phyloP scores from a whole-genome alignment of 2,329 filamentous ascomycete genomes.

The Fusarium sp. region DNA sequence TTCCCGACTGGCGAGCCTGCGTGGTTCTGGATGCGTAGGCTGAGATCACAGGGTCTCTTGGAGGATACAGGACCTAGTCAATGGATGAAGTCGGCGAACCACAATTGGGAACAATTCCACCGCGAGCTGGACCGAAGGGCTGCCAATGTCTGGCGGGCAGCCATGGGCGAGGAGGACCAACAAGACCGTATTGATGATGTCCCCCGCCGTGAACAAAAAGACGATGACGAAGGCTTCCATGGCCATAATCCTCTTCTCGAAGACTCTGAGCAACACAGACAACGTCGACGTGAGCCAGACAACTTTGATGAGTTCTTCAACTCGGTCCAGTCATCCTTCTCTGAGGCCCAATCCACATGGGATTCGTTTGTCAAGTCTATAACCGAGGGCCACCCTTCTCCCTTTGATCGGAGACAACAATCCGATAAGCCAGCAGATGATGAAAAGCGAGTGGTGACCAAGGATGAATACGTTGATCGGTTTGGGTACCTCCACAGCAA shows the following conservation, averaged over 20 bases:
- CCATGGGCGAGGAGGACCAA: constrained; percentile 23
- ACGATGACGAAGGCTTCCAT: constrained; percentile 23
- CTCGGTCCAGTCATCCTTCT: constrained; percentile 49
- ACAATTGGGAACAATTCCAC: constrained; percentile 46
- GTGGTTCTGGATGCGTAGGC: constrained; percentile 52
- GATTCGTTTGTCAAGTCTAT: constrained; percentile 52
- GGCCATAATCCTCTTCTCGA: constrained; percentile 13
- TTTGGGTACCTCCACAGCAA: constrained; percentile 55
- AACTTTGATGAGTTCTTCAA: constrained; percentile 55
- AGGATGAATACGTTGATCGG: constrained; percentile 54
- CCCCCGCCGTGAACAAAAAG: constrained; percentile 16
- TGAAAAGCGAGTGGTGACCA: constrained; percentile 48
- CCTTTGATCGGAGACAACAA: constrained; percentile 15
- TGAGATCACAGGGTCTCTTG: constrained; percentile 52
- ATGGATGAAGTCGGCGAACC: constrained; percentile 23
- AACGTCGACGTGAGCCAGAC: constrained; percentile 38
- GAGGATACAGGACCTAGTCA: constrained; percentile 42
- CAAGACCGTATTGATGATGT: constrained; percentile 20
- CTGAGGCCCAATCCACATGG: constrained; percentile 51
- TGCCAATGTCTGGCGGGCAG: constrained; percentile 42
- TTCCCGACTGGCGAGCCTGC: constrained; percentile 53
- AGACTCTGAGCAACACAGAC: constrained; percentile 16
- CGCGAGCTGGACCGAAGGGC: constrained; percentile 45
- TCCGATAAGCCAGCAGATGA: constrained; percentile 17
- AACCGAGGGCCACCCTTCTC: constrained; percentile 29